phyloP scores from a whole-genome alignment of 352 stramenopile genomes.

The Halophytophthora batemanensis region DNA sequence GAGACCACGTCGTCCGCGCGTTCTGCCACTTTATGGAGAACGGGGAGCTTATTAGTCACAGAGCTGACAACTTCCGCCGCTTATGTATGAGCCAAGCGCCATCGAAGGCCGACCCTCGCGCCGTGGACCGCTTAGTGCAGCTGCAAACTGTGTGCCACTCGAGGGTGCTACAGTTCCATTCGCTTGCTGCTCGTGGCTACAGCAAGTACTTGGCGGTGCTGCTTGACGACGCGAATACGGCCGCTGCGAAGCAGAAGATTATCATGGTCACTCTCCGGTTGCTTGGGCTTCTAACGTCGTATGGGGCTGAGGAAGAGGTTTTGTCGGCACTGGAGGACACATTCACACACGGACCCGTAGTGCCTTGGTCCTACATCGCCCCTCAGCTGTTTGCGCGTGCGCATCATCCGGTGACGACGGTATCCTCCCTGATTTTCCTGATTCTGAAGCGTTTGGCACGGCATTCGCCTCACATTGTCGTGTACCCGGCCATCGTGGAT shows the following conservation, averaged over 20 bases:
- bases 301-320: slow-evolving; percentile 47
- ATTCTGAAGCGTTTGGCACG: slow-evolving; percentile 67
- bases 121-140: slow-evolving; percentile 27
- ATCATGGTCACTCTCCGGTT: slow-evolving; percentile 60
- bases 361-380: slow-evolving; percentile 62
- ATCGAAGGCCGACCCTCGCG: slow-evolving; percentile 2
- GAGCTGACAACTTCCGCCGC: slow-evolving; percentile 35
- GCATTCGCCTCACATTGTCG: slow-evolving; percentile 58
- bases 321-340: slow-evolving; percentile 35
- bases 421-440: slow-evolving; percentile 48
- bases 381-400: slow-evolving; percentile 70
- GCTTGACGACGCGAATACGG: slow-evolving; percentile 2
- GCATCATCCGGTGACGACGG: slow-evolving; percentile 45
- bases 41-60: slow-evolving; percentile 31
- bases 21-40: slow-evolving; percentile 62
- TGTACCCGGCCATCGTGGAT: slow-evolving; percentile 77
- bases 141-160: slow-evolving; percentile 34
- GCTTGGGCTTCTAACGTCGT: slow-evolving; percentile 62
- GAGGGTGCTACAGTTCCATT: slow-evolving; percentile 34
- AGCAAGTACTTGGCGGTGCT: slow-evolving; percentile 30
- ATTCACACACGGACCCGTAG: slow-evolving; percentile 47
- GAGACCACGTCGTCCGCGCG: slow-evolving; percentile 29
- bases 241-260: slow-evolving; percentile 23
- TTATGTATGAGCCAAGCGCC: slow-evolving; percentile 22
- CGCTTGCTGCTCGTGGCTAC: slow-evolving; percentile 41